Conservation (phyloP, 2,329 filamentous ascomycete species). For the Tricladium varicosporioides region DNA sequence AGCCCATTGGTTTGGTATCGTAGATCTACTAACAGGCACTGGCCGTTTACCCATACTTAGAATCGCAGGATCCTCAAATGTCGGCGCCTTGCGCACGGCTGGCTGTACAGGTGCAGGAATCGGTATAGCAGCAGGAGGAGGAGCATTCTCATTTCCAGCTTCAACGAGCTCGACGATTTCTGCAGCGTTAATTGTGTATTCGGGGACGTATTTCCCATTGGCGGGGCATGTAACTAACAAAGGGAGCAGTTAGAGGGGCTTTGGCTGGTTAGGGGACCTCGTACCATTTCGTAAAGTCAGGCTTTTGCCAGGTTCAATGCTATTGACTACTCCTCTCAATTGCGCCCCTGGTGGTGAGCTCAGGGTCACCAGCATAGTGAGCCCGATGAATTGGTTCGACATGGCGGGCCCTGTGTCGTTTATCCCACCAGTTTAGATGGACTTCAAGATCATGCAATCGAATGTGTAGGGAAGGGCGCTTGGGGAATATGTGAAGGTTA, state of each 20-base stretch:
- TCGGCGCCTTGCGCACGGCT: constrained; percentile 14
- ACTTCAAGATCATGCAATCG: constrained; percentile 1
- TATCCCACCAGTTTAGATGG: constrained; percentile 10
- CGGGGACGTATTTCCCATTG: constrained; percentile 32
- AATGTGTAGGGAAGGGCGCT: not conserved
- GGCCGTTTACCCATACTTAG: constrained; percentile 36
- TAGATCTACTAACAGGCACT: constrained; percentile 22
- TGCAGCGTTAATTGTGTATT: constrained; percentile 33
- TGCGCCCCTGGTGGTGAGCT: constrained; percentile 34
- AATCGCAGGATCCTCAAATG: constrained; percentile 36
- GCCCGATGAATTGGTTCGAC: constrained; percentile 36
- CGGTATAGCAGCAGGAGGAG: constrained; percentile 6
- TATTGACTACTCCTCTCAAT: constrained; percentile 32
- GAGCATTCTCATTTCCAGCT: constrained; percentile 29
- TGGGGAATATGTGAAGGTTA: not conserved
- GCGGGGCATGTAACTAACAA: constrained; percentile 30
- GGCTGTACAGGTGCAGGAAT: not conserved
- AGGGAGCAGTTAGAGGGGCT: constrained; percentile 1
- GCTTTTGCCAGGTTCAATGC: constrained; percentile 34
- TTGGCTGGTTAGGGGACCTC: not conserved
- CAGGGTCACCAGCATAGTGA: constrained; percentile 37
- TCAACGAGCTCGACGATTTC: constrained; percentile 34
- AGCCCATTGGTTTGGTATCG: constrained; percentile 31
- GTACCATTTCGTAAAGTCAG: constrained; percentile 36
- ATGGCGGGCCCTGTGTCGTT: constrained; percentile 22